A percentile compares a stretch with the other conserved stretches of the same genome.
These are phyloP conservation scores for Didymella exigua DNA, from an alignment of 2,329 filamentous ascomycete genomes.

Conservation along the genomic window DNA sequence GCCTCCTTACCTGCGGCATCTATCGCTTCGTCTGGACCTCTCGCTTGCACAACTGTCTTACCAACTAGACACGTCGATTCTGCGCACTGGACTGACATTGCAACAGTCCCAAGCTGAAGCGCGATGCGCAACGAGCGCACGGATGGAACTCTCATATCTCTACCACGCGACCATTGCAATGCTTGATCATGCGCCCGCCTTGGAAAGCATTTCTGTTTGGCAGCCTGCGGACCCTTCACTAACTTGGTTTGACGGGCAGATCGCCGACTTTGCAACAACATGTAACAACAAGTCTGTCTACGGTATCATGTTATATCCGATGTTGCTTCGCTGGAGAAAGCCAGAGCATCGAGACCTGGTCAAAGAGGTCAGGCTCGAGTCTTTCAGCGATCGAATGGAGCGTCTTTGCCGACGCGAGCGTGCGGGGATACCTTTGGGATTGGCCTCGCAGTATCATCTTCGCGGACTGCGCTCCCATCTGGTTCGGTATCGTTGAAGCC, in stretches of 20 bases:
- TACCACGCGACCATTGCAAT: slow-evolving; percentile 28
- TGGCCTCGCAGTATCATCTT: slow-evolving; percentile 36
- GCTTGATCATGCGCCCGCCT: slow-evolving; percentile 22
- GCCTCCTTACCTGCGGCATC: slow-evolving; percentile 31
- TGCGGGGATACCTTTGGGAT: slow-evolving; percentile 27
- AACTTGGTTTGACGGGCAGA: slow-evolving; percentile 30
- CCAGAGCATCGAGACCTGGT: slow-evolving; percentile 32
- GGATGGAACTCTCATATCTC: slow-evolving; percentile 37
- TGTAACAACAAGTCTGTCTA: slow-evolving; percentile 33
- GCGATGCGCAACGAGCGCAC: slow-evolving; percentile 20
- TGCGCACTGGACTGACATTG: slow-evolving; percentile 22
- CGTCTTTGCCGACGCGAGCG: slow-evolving; percentile 27
- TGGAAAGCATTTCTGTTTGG: slow-evolving; percentile 34
- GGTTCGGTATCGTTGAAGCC: slow-evolving; percentile 10
- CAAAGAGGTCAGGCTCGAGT: slow-evolving; percentile 27
- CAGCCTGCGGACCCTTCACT: slow-evolving; percentile 35
- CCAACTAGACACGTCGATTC: slow-evolving; percentile 24
- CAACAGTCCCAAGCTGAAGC: slow-evolving; percentile 24
- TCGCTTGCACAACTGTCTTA: slow-evolving; percentile 32
- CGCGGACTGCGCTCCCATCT: slow-evolving; percentile 19
- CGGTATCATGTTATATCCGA: slow-evolving; percentile 28
- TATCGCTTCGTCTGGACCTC: slow-evolving; percentile 33
- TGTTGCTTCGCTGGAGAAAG: slow-evolving; percentile 32
- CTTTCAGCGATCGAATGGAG: slow-evolving; percentile 4
- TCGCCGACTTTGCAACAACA: slow-evolving; percentile 30